Base-by-base conservation (phyloP, 495 filamentous ascomycete genomes). In the Parathielavia appendiculata region DNA sequence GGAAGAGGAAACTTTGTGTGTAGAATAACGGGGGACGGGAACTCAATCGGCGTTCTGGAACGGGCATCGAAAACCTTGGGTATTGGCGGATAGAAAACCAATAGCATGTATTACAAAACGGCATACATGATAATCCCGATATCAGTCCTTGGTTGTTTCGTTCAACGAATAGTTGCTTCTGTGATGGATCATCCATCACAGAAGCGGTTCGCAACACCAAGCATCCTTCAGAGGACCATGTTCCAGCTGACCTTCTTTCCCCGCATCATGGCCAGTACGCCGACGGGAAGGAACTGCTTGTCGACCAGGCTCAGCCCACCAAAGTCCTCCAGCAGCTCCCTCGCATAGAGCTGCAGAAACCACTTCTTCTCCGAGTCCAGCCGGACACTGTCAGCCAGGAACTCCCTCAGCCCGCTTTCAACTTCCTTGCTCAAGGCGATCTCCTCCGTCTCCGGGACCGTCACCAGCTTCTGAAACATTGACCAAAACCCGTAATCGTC, bases 181-280 rank as follows among this genome's bases (percentile, higher is more conserved):
- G 16, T n/a, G n/a, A n/a, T n/a, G n/a, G n/a, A n/a, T n/a, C n/a
- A n/a, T n/a, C n/a, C n/a, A n/a, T n/a, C n/a, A n/a, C 11, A 32
- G 5, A 12, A 54, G 23, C 16, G 19, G 0, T 35, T 11, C 14
- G 14, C 44, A 0, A 30, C 26, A 30, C 26, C 26, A 30, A 30
- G 6, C 26, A 30, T 6, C 8, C 20, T 23, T 69, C 47, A 74
- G 22, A 75, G 56, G 26, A 73, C 65, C 71, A 74, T 74, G 62
- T 82, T 76, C 82, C 82, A 84, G 51, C 63, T 75, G 40, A 84
- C 77, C 64, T 72, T 77, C 65, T 79, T 78, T 38, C 73, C 75
- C 63, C 75, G 76, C 61, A 84, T 71, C 73, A 81, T 75, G 19
- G 63, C 68, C 60, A 83, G 62, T 34, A 85, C 62, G 0, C 82